These are phyloP conservation scores for Didymella keratinophila DNA, from an alignment of 2,329 filamentous ascomycete genomes.

Conservation along the genomic window DNA sequence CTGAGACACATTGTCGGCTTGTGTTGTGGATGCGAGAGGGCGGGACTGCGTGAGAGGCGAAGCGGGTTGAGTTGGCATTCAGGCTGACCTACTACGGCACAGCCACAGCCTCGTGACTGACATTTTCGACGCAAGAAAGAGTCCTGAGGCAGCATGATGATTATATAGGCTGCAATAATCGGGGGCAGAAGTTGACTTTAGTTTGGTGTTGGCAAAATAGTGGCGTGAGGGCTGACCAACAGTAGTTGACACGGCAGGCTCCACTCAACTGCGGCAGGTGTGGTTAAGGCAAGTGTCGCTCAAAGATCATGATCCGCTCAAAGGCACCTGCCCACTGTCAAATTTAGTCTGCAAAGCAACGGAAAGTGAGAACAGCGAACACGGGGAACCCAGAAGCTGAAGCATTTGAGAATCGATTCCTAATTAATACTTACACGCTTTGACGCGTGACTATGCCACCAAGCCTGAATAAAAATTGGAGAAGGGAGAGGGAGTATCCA, in stretches of 20 bases:
- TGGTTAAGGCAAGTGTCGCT: not conserved
- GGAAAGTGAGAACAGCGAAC: not conserved
- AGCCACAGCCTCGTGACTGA: not conserved
- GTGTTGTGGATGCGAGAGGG: too few relatives aligned
- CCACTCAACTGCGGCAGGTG: too few relatives aligned
- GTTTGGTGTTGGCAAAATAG: not conserved
- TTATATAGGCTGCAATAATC: not conserved
- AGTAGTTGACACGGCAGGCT: not conserved
- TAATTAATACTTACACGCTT: slow-evolving; percentile 7
- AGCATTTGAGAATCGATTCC: not conserved
- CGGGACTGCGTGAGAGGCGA: not conserved
- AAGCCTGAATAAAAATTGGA: not conserved
- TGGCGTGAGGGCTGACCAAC: not conserved
- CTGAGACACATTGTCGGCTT: too few relatives aligned
- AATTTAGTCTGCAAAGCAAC: not conserved
- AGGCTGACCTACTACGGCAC: not conserved
- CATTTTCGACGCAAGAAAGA: too few relatives aligned
- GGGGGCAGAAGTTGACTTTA: not conserved
- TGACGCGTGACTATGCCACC: not conserved
- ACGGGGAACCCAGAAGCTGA: not conserved
- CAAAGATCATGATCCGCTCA: too few relatives aligned
- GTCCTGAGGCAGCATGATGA: too few relatives aligned
- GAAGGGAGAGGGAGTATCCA: slow-evolving; percentile 7
- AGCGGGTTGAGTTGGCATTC: not conserved
- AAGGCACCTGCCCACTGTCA: not conserved